Percentiles rank a stretch among this genome's conserved stretches.
Conservation (phyloP, 75 land plant species). For the Sequoia sempervirens region DNA sequence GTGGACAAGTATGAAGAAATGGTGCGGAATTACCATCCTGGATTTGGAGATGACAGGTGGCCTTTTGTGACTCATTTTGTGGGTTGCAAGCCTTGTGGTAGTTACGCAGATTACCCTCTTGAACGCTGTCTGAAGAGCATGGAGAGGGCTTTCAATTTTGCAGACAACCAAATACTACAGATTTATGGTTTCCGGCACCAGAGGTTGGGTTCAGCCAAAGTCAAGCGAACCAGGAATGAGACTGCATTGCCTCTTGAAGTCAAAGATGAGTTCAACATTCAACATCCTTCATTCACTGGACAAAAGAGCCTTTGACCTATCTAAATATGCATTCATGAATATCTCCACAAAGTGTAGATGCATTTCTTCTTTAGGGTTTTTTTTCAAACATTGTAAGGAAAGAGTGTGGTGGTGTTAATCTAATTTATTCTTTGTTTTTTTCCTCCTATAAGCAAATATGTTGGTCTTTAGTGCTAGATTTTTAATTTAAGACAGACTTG, state of each 20-base stretch:
- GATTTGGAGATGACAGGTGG: slow-evolving; percentile 85
- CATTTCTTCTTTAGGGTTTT: background rate
- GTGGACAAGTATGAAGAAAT: slow-evolving; percentile 79
- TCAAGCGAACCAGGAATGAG: slow-evolving; percentile 65
- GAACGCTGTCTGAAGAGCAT: slow-evolving; percentile 74
- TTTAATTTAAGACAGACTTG: background rate
- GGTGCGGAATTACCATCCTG: slow-evolving; percentile 76
- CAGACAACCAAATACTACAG: slow-evolving; percentile 74
- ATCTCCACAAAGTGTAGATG: slow-evolving; percentile 6
- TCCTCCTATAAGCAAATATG: background rate
- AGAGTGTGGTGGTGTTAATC: slow-evolving; percentile 9
- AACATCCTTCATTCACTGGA: slow-evolving; percentile 16
- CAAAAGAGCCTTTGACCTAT: slow-evolving; percentile 13
- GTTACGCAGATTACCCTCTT: slow-evolving; percentile 70
- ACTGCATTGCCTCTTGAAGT: slow-evolving; percentile 46
- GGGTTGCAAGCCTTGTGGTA: slow-evolving; percentile 86
- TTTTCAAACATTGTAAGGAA: slow-evolving; percentile 6
- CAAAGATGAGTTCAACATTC: slow-evolving; percentile 22
- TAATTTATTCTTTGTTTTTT: slow-evolving; percentile 7
- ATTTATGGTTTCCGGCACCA: slow-evolving; percentile 66
- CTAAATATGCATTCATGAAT: background rate
- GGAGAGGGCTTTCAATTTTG: slow-evolving; percentile 86
- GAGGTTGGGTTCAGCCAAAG: slow-evolving; percentile 46
- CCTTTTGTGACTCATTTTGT: slow-evolving; percentile 90
- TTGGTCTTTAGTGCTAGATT: background rate